Conservation (phyloP, 257 asterid genomes). For the Nicotiana undulata region DNA sequence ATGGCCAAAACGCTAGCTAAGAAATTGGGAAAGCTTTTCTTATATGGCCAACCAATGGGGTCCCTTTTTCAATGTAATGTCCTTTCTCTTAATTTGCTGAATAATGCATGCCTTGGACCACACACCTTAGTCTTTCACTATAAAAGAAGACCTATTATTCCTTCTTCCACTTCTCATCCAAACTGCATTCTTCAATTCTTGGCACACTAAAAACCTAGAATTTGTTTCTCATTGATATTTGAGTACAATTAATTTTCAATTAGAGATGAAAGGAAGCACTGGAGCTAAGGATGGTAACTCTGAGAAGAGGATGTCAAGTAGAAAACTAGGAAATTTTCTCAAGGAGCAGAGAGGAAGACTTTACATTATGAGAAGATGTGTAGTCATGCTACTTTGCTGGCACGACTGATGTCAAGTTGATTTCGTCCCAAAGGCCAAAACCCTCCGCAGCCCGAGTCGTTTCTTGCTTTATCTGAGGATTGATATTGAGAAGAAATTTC, state of each 20-base stretch:
- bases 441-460: no score
- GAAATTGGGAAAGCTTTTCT: neutral
- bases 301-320: slow-evolving; percentile 44
- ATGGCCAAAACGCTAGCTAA: no score
- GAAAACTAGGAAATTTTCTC: slow-evolving; percentile 45
- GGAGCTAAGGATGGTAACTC: slow-evolving; percentile 12
- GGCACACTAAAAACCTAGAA: neutral
- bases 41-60: neutral
- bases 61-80: neutral
- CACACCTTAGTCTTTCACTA: slow-evolving; percentile 12
- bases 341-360: slow-evolving; percentile 65
- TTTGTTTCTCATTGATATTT: neutral
- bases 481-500: no score
- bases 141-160: slow-evolving; percentile 22
- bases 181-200: neutral
- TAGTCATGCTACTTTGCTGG: slow-evolving; percentile 79
- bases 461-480: no score
- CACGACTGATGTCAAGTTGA: slow-evolving; percentile 25
- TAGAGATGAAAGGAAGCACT: neutral
- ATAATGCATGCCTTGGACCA: slow-evolving; percentile 6
- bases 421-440: no score
- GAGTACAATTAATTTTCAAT: neutral
- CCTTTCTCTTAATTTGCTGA: neutral
- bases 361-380: slow-evolving; percentile 67
- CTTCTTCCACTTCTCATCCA: slow-evolving; percentile 12